Evolutionary conservation across 2,329 filamentous ascomycete genomes (phyloP), one percentile per base, ranked within the genome.

Genomic region (Coniella lustricola): DNA sequence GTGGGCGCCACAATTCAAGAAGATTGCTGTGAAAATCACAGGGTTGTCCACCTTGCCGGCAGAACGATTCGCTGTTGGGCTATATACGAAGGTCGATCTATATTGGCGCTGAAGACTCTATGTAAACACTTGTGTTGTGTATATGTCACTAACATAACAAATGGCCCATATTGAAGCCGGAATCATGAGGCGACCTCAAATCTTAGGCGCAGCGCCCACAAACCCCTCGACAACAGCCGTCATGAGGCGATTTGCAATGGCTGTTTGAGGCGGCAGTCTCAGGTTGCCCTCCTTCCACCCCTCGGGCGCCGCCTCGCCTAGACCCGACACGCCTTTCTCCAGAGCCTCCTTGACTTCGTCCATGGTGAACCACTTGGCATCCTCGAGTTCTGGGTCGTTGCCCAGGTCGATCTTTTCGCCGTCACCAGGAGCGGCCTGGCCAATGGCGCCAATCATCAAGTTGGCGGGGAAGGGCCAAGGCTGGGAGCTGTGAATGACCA

Each of bases 241-340:
- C 58, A 98, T 82, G 61, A 97, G 68, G 63, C 90, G 86, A 65
- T 97, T 87, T 14, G 93, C 93, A 75, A 98, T 97, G 1, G 93
- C 91, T 32, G 90, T 95, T 50, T 75, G 71, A 2, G 90, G 89
- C 39, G 93, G 93, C 62, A 98, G 66, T 48, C 88, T 79, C 69
- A 98, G 65, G 3, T 75, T 79, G 0, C 89, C 90, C 63, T 90
- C 81, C 62, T 82, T 84, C 61, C 90, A 90, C 10, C 76, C 84
- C 35, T 77, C 69, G 0, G 80, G 77, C 1, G 84, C 70, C 1
- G 71, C 63, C 36, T 85, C 84, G 13, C 81, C 85, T 50, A 95
- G 61, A 2, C 76, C 76, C 63, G 81, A 84, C 1, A 81, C 81
- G 0, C 87, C 85, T 8, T 77, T 70, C 49, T 69, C 67, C 62